Conservation (phyloP, 768 basidiomycete species). For the Boletus pseudopeckii region DNA sequence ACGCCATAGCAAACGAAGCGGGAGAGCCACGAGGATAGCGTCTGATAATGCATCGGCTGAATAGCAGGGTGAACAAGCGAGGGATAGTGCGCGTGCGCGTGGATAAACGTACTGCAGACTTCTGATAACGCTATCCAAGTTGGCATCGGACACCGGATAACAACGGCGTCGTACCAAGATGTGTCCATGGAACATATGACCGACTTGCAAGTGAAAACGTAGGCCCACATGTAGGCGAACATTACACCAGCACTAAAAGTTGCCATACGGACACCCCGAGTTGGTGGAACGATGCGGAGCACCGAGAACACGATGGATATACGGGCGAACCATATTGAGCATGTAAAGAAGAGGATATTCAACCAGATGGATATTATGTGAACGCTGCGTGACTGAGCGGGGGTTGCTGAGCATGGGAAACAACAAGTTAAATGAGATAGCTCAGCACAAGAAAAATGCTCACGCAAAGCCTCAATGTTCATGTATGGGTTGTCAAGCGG, state of each 20-base stretch:
- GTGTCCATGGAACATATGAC: slow-evolving; percentile 40
- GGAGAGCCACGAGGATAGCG: slow-evolving; percentile 42
- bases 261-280: not conserved
- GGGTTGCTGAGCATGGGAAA: slow-evolving; percentile 28
- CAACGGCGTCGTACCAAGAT: slow-evolving; percentile 36
- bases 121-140: slow-evolving; percentile 50
- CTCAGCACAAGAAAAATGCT: not conserved
- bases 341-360: slow-evolving; percentile 20
- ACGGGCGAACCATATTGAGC: slow-evolving; percentile 26
- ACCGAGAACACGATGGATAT: slow-evolving; percentile 26
- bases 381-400: slow-evolving; percentile 10
- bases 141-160: slow-evolving; percentile 43
- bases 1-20: slow-evolving; percentile 42
- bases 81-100: fast-evolving
- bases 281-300: slow-evolving; percentile 22
- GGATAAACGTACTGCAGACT: slow-evolving; percentile 42
- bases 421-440: not conserved
- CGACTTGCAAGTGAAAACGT: slow-evolving; percentile 19
- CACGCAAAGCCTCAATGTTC: slow-evolving; percentile 10
- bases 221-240: slow-evolving; percentile 20
- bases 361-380: slow-evolving; percentile 24
- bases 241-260: slow-evolving; percentile 1
- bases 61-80: not conserved
- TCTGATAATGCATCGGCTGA: slow-evolving; percentile 49
- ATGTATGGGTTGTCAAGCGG: slow-evolving; percentile 27